Evolutionary conservation across 306 rosid genomes (phyloP).

Genomic region (Acacia acuminata): DNA sequence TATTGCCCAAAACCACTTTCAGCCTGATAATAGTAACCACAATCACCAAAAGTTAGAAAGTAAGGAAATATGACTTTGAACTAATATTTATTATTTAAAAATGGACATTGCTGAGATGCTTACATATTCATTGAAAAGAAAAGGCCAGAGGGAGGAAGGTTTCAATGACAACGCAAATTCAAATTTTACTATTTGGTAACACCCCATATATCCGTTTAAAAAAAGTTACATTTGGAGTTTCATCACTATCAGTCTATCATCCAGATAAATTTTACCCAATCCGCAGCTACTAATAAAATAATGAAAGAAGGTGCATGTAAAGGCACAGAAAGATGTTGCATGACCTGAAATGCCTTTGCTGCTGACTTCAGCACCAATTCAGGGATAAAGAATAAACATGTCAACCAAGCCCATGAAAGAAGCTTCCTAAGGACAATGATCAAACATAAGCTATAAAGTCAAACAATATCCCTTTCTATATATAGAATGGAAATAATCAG

Average conservation of each 20-base stretch:
- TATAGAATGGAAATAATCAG: conserved; percentile 26
- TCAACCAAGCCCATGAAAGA: conserved; percentile 97
- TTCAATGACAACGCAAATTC: background rate
- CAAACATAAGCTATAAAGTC: conserved; percentile 24
- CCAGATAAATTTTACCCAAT: no score
- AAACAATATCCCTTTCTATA: conserved; percentile 31
- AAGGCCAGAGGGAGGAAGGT: background rate
- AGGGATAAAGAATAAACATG: conserved; percentile 88
- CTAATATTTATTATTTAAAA: background rate
- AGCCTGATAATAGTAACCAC: conserved; percentile 50
- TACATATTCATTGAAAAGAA: background rate
- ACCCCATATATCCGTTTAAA: no score
- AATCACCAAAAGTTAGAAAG: conserved; percentile 23
- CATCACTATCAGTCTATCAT: no score
- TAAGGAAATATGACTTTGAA: conserved; percentile 25
- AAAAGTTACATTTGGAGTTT: no score
- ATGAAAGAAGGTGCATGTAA: no score
- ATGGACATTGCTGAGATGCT: background rate
- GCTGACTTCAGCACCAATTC: conserved; percentile 82
- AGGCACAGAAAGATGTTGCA: conserved; percentile 15
- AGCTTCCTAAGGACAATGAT: conserved; percentile 76
- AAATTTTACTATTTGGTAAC: no score
- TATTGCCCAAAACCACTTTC: conserved; percentile 55
- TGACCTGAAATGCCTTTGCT: conserved; percentile 71
- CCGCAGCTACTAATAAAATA: no score